These are phyloP conservation scores for Liquidambar formosana DNA, from an alignment of 164 flowering plant species.

Conservation along the genomic window DNA sequence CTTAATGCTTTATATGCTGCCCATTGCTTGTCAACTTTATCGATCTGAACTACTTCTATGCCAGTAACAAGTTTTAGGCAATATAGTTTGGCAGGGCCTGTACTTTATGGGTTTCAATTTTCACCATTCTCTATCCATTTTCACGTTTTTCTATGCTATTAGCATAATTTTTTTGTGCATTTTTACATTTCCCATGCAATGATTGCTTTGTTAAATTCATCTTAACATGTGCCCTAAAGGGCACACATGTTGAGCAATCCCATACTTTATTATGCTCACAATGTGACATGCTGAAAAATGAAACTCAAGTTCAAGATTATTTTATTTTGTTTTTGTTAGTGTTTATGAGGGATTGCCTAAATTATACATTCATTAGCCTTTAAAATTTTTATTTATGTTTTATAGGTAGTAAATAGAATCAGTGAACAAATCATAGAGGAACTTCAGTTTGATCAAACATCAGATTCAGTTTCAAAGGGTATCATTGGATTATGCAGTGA, in stretches of 20 bases:
- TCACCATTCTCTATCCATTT: too few relatives aligned
- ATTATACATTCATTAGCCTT: not conserved
- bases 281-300: not conserved
- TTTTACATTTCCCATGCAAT: too few relatives aligned
- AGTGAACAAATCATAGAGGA: slow-evolving; percentile 93
- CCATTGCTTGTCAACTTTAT: not conserved
- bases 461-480: slow-evolving; percentile 80
- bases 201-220: too few relatives aligned
- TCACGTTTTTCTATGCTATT: too few relatives aligned
- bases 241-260: too few relatives aligned
- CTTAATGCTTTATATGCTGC: not conserved
- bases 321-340: not conserved
- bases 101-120: too few relatives aligned
- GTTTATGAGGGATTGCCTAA: not conserved
- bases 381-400: not conserved
- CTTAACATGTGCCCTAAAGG: too few relatives aligned
- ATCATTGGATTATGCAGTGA: slow-evolving; percentile 96
- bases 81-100: not conserved
- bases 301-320: not conserved
- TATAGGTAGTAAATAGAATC: slow-evolving; percentile 88
- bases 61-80: not conserved
- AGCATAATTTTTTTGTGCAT: too few relatives aligned
- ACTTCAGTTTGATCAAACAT: slow-evolving; percentile 79
- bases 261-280: not conserved
- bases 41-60: not conserved